Percentiles rank a stretch among this genome's conserved stretches.
These are phyloP conservation scores for Fusarium paranaense DNA, from an alignment of 2,329 filamentous ascomycete genomes.

Conservation along the genomic window DNA sequence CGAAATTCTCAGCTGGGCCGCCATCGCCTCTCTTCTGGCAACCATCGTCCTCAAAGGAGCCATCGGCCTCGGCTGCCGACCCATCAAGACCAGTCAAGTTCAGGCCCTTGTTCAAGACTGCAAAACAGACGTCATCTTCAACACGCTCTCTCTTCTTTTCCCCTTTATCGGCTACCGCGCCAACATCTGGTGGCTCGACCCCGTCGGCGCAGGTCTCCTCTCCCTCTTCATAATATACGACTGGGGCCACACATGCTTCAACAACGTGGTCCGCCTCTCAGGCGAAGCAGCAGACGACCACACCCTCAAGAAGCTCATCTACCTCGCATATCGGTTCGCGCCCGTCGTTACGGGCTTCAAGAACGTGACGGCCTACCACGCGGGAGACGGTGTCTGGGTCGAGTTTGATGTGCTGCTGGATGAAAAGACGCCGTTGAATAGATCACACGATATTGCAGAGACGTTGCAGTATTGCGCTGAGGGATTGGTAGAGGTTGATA, in stretches of 20 bases:
- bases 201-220: conserved; percentile 69
- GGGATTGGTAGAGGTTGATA: conserved; percentile 46
- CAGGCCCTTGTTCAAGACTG: conserved; percentile 69
- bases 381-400: conserved; percentile 50
- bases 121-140: conserved; percentile 84
- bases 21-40: conserved; percentile 66
- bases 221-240: conserved; percentile 77
- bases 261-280: conserved; percentile 47
- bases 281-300: conserved; percentile 48
- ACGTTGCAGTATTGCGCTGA: conserved; percentile 51
- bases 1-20: conserved; percentile 44
- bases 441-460: conserved; percentile 50
- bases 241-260: conserved; percentile 67
- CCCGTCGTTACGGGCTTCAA: conserved; percentile 49
- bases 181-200: conserved; percentile 75
- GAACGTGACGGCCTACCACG: conserved; percentile 50
- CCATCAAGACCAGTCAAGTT: conserved; percentile 85
- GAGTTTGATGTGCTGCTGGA: conserved; percentile 49
- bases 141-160: conserved; percentile 88
- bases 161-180: conserved; percentile 73
- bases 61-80: conserved; percentile 86
- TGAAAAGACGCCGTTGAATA: conserved; percentile 46
- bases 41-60: conserved; percentile 83
- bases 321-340: conserved; percentile 49
- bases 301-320: conserved; percentile 48